Percentiles rank a stretch among this genome's conserved stretches.
phyloP scores from a whole-genome alignment of 257 asterid species.

The Penstemon eatonii region DNA sequence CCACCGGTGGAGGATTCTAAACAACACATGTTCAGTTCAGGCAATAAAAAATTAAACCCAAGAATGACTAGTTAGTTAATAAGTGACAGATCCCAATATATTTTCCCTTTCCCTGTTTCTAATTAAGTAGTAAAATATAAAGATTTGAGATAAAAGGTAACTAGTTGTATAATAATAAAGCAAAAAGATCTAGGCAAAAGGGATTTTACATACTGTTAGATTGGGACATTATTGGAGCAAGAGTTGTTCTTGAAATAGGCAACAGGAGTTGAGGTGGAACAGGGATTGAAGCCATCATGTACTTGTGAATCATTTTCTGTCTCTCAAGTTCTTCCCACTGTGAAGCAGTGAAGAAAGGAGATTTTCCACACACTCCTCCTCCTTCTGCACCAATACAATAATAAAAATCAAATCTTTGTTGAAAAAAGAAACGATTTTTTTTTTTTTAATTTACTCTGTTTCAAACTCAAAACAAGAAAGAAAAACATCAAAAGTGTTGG shows the following conservation, averaged over 20 bases:
- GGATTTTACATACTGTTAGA: conserved; percentile 37
- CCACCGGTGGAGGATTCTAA: no score
- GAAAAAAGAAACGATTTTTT: not conserved
- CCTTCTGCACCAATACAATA: conserved; percentile 11
- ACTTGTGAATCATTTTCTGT: conserved; percentile 57
- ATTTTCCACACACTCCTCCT: conserved; percentile 34
- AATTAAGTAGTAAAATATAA: not conserved
- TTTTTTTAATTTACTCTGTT: no score
- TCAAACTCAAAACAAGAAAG: not conserved
- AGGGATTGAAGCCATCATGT: conserved; percentile 51
- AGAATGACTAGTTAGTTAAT: not conserved
- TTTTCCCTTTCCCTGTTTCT: no score
- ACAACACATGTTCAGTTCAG: not conserved
- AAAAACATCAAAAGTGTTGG: not conserved
- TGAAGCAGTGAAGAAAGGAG: conserved; percentile 56
- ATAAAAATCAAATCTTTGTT: not conserved
- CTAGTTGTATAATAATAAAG: not conserved
- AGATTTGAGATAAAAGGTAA: not conserved
- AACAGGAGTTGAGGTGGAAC: conserved; percentile 62
- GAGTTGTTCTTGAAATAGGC: conserved; percentile 25
- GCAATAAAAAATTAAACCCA: not conserved
- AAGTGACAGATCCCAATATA: not conserved
- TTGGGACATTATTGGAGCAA: conserved; percentile 36
- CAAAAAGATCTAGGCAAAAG: not conserved
- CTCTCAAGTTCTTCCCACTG: conserved; percentile 73